Conservation (phyloP, 306 rosid genomes). For the Cucurbita argyrosperma region DNA sequence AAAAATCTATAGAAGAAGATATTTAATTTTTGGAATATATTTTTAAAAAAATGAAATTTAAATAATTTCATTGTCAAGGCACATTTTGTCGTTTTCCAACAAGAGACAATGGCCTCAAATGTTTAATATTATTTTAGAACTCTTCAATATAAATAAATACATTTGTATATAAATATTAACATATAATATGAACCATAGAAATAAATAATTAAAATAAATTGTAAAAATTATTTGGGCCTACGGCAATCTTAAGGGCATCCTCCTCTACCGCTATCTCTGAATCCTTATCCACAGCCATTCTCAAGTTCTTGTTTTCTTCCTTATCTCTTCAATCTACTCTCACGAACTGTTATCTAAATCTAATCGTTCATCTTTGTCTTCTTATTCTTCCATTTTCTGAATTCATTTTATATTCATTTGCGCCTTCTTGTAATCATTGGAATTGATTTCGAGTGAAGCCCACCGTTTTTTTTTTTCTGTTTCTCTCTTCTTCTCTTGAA, state of each 20-base stretch:
- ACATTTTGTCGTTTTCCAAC: neutral
- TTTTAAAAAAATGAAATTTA: too few species aligned
- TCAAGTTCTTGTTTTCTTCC: slow-evolving; percentile 5
- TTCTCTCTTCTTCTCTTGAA: slow-evolving; percentile 7
- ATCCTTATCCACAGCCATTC: slow-evolving; percentile 45
- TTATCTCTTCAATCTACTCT: neutral
- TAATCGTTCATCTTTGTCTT: neutral
- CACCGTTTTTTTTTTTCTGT: neutral
- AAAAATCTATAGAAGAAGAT: neutral
- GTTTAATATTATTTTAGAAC: neutral
- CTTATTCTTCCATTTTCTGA: neutral
- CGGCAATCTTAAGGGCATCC: slow-evolving; percentile 20
- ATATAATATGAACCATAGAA: neutral
- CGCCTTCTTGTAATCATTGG: neutral
- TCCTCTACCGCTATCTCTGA: slow-evolving; percentile 37
- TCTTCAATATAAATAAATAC: neutral
- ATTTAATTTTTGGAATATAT: too few species aligned
- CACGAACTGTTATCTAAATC: slow-evolving; percentile 25
- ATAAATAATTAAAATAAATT: neutral
- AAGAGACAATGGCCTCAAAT: neutral
- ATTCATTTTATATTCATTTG: neutral
- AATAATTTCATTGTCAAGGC: neutral
- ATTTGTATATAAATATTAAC: neutral
- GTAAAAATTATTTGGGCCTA: slow-evolving; percentile 14
- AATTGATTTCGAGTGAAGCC: neutral